A percentile compares a stretch with the other conserved stretches of the same genome.
Evolutionary conservation across 768 basidiomycete species (phyloP).

Genomic region (Pisolithus marmoratus): DNA sequence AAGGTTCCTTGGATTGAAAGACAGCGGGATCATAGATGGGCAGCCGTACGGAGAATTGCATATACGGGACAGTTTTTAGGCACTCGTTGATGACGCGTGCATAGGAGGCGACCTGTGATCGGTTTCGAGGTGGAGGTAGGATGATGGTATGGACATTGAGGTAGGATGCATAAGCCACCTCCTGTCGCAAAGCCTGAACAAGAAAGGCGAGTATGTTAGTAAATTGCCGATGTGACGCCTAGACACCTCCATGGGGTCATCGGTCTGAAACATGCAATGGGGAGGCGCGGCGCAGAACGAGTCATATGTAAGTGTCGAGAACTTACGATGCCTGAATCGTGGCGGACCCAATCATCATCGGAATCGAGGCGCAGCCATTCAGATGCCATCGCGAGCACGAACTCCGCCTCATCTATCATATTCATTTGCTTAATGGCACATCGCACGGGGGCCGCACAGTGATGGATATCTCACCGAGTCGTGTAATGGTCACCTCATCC

Average conservation of each 20-base stretch:
- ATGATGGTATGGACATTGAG: constrained; percentile 81
- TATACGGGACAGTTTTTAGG: constrained; percentile 61
- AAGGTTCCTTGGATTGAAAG: constrained; percentile 37
- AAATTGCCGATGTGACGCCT: constrained; percentile 5
- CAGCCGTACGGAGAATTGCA: constrained; percentile 77
- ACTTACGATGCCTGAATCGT: constrained; percentile 92
- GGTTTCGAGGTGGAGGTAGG: constrained; percentile 82
- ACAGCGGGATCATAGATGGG: constrained; percentile 75
- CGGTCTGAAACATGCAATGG: constrained; percentile 11
- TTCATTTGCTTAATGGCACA: constrained; percentile 10
- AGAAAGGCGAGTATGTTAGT: constrained; percentile 9
- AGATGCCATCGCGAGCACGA: constrained; percentile 70
- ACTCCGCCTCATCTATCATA: constrained; percentile 64
- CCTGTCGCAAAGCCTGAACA: constrained; percentile 82
- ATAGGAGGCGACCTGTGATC: constrained; percentile 84
- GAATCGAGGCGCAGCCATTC: constrained; percentile 97
- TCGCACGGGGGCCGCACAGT: constrained; percentile 9
- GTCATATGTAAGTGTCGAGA: constrained; percentile 4
- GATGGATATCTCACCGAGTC: constrained; percentile 48
- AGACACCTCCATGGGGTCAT: constrained; percentile 14
- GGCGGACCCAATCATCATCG: constrained; percentile 87
- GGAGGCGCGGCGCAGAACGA: constrained; percentile 7
- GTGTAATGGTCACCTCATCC: constrained; percentile 86
- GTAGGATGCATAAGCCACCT: constrained; percentile 89
- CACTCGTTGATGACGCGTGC: constrained; percentile 85